phyloP scores from a whole-genome alignment of 2,329 filamentous ascomycete genomes.

The Aureobasidium sp. region DNA sequence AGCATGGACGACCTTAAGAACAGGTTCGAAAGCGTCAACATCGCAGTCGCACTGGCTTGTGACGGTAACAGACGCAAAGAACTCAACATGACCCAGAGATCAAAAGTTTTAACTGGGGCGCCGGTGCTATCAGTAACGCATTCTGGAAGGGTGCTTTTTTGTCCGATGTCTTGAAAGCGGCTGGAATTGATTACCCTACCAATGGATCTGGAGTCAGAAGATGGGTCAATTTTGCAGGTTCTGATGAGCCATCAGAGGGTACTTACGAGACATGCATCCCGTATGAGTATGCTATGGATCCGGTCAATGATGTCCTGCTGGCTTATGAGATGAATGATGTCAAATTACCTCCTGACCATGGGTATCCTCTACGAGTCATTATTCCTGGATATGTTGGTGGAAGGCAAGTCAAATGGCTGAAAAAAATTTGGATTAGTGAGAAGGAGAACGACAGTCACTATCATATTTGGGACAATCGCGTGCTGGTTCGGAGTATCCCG shows the following conservation, averaged over 20 bases:
- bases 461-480: constrained; percentile 46
- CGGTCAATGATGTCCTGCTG: constrained; percentile 43
- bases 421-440: constrained; percentile 36
- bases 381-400: constrained; percentile 39
- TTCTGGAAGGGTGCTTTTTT: constrained; percentile 46
- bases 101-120: constrained; percentile 44
- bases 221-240: constrained; percentile 47
- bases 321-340: constrained; percentile 48
- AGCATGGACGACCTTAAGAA: constrained; percentile 41
- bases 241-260: constrained; percentile 42
- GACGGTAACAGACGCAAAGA: constrained; percentile 48
- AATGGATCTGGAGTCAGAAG: constrained; percentile 23
- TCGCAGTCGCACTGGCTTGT: constrained; percentile 43
- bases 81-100: constrained; percentile 44
- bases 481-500: constrained; percentile 25
- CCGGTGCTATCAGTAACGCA: constrained; percentile 42
- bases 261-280: constrained; percentile 44
- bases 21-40: constrained; percentile 41
- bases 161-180: constrained; percentile 39
- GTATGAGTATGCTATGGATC: constrained; percentile 43
- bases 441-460: constrained; percentile 38
- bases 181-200: constrained; percentile 31
- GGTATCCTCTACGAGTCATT: constrained; percentile 37
- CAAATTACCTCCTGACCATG: constrained; percentile 37
- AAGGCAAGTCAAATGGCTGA: constrained; percentile 38